Evolutionary conservation across 306 rosid genomes (phyloP).

Genomic region (Argentina anserina): DNA sequence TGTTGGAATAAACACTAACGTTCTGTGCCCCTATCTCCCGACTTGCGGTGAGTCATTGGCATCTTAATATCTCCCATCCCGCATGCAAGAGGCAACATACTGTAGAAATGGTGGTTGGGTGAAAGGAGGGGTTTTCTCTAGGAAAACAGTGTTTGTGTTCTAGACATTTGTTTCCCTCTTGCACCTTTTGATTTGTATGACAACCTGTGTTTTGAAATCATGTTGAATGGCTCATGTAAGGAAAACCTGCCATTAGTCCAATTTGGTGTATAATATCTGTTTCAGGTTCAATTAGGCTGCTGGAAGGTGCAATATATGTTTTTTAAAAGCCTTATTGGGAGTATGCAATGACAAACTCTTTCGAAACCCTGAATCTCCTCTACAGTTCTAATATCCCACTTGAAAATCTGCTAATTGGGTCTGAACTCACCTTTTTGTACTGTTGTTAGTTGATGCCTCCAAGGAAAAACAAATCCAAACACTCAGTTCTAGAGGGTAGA

Average conservation of each 20-base stretch:
- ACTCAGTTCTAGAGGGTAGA: background rate
- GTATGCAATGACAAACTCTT: background rate
- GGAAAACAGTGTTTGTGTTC: background rate
- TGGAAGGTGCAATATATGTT: background rate
- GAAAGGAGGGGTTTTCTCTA: background rate
- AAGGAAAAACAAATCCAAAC: background rate
- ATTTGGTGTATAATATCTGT: background rate
- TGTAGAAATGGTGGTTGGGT: background rate
- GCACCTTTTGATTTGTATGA: conserved; percentile 4
- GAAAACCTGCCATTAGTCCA: background rate
- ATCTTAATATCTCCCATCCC: background rate
- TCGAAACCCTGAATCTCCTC: background rate
- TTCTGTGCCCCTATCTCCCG: conserved; percentile 1
- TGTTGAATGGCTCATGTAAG: background rate
- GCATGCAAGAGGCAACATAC: background rate
- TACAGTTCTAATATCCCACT: conserved; percentile 1
- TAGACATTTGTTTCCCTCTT: background rate
- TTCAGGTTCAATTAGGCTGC: background rate
- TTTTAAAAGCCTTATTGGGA: background rate
- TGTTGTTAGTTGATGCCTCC: background rate
- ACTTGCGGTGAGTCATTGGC: background rate
- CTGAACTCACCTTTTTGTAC: background rate
- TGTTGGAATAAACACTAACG: conserved; percentile 8
- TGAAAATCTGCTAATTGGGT: background rate
- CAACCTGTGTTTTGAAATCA: background rate